These are phyloP conservation scores for Phlebiopsis flavidoalba DNA, from an alignment of 768 basidiomycete genomes.

Conservation along the genomic window DNA sequence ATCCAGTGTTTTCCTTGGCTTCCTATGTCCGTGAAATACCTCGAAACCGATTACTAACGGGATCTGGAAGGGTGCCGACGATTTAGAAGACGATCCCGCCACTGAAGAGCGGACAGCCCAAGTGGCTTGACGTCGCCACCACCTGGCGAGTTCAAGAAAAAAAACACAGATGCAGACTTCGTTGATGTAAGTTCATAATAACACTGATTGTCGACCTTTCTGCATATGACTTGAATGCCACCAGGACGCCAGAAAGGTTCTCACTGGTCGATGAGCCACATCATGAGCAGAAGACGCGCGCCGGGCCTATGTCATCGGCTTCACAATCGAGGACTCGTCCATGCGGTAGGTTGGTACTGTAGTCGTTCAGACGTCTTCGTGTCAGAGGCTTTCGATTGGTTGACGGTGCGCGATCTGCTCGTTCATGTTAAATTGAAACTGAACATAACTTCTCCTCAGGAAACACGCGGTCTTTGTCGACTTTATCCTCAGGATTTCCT, in stretches of 20 bases:
- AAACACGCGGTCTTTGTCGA: background rate
- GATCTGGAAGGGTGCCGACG: background rate
- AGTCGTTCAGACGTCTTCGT: constrained; percentile 19
- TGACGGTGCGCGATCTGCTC: background rate
- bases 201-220: background rate
- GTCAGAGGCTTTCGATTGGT: constrained; percentile 14
- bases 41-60: background rate
- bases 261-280: constrained; percentile 24
- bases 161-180: background rate
- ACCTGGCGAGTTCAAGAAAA: background rate
- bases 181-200: background rate
- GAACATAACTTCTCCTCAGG: background rate
- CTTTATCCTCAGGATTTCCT: background rate
- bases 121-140: background rate
- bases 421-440: background rate
- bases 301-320: constrained; percentile 22
- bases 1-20: background rate
- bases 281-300: constrained; percentile 26
- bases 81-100: background rate
- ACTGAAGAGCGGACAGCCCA: background rate
- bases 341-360: constrained; percentile 27
- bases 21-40: background rate
- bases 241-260: constrained; percentile 16
- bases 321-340: constrained; percentile 22
- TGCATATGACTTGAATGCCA: background rate